Conservation (phyloP, 768 basidiomycete species). For the Boletus edulis region DNA sequence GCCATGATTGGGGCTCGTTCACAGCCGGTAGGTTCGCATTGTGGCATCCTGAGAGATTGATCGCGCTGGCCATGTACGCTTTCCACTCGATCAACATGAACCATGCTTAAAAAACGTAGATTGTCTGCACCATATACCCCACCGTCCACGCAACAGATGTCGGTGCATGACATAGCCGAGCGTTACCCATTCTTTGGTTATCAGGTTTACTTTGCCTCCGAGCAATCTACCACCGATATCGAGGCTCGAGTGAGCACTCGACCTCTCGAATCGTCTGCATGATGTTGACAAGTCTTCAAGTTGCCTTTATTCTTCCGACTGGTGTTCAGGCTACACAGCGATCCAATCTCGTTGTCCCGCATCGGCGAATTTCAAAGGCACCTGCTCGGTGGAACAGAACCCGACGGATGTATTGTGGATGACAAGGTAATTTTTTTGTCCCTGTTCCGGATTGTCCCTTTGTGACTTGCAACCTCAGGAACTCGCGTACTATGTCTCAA, state of each 20-base stretch:
- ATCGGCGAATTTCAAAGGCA: slow-evolving; percentile 7
- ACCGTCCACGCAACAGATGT: slow-evolving; percentile 45
- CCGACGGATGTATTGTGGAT: slow-evolving; percentile 16
- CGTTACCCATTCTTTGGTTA: slow-evolving; percentile 61
- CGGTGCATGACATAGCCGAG: slow-evolving; percentile 51
- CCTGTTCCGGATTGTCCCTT: background rate
- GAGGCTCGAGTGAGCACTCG: slow-evolving; percentile 48
- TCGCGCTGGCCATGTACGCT: slow-evolving; percentile 60
- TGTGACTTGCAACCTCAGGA: slow-evolving; percentile 43
- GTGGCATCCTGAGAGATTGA: slow-evolving; percentile 65
- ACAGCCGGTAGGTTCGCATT: slow-evolving; percentile 65
- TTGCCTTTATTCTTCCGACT: slow-evolving; percentile 17
- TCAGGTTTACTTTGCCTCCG: slow-evolving; percentile 62
- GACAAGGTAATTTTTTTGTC: slow-evolving; percentile 11
- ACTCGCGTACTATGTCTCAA: slow-evolving; percentile 46
- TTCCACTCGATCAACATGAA: background rate
- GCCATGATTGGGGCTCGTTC: slow-evolving; percentile 80
- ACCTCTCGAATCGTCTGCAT: background rate
- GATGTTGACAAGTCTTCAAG: slow-evolving; percentile 27
- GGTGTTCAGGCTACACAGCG: slow-evolving; percentile 3
- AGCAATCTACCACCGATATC: slow-evolving; percentile 50
- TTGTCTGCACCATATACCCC: slow-evolving; percentile 68
- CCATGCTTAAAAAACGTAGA: slow-evolving; percentile 34
- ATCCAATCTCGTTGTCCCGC: background rate
- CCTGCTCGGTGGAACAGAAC: slow-evolving; percentile 2